Evolutionary conservation across 129 eudicot species (phyloP).

Genomic region (Flaveria trinervia): DNA sequence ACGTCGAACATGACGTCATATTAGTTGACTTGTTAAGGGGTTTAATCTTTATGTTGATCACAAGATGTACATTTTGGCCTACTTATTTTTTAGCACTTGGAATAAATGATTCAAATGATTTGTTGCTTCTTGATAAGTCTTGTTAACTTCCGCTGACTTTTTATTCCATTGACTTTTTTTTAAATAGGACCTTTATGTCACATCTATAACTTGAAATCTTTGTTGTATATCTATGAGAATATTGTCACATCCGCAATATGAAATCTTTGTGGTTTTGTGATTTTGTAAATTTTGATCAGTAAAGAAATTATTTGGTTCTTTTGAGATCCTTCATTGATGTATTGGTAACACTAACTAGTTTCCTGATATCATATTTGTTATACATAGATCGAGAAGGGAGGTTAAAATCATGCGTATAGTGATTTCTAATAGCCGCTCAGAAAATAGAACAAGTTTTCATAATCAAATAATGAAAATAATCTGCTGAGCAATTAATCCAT

Average conservation of each 20-base stretch:
- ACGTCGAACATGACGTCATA: conserved; percentile 25
- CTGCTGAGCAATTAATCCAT: too few relatives aligned
- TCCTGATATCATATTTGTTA: too few relatives aligned
- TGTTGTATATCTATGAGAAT: not conserved
- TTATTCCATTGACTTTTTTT: conserved; percentile 1
- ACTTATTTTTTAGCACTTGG: conserved; percentile 22
- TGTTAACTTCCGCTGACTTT: conserved; percentile 29
- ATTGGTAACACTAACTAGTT: too few relatives aligned
- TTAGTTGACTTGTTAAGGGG: conserved; percentile 27
- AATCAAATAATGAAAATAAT: too few relatives aligned
- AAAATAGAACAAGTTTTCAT: too few relatives aligned
- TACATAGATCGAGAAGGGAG: too few relatives aligned
- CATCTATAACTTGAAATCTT: conserved; percentile 6
- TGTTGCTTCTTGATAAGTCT: conserved; percentile 18
- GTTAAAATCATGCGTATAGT: too few relatives aligned
- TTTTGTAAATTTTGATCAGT: too few relatives aligned
- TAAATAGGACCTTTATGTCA: not conserved
- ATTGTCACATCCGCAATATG: not conserved
- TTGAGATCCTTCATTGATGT: too few relatives aligned
- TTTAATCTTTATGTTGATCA: conserved; percentile 21
- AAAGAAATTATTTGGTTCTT: not conserved
- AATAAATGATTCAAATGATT: conserved; percentile 22
- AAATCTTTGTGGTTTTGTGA: not conserved
- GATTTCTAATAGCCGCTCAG: too few relatives aligned
- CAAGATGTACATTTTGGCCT: conserved; percentile 24